These are phyloP conservation scores for Argentina anserina DNA, from an alignment of 306 rosid genomes.

Conservation along the genomic window DNA sequence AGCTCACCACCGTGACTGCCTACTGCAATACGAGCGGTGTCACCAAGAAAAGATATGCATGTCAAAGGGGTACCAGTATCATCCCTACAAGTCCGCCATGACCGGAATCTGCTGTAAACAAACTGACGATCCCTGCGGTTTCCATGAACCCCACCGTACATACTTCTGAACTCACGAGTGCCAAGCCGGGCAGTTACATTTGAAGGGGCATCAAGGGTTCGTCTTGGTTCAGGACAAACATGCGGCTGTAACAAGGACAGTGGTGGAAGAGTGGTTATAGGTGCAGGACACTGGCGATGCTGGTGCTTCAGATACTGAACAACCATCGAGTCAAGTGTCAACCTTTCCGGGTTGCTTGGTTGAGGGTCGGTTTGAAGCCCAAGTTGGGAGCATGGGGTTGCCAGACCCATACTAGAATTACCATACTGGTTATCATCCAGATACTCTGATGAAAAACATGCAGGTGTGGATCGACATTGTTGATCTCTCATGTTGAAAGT, in stretches of 20 bases:
- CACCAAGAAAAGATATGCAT: conserved; percentile 78
- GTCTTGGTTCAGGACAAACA: conserved; percentile 95
- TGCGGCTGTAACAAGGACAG: conserved; percentile 86
- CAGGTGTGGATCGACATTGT: conserved; percentile 38
- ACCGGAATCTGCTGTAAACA: conserved; percentile 92
- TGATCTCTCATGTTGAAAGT: conserved; percentile 47
- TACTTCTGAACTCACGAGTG: conserved; percentile 73
- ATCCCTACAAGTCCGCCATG: conserved; percentile 95
- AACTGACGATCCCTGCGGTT: conserved; percentile 94
- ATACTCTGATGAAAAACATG: conserved; percentile 38
- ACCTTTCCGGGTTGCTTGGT: conserved; percentile 67
- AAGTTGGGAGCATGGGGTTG: conserved; percentile 55
- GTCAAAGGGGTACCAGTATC: conserved; percentile 78
- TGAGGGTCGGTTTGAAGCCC: conserved; percentile 55
- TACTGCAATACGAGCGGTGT: conserved; percentile 80
- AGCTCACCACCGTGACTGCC: conserved; percentile 93
- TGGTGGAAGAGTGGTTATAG: conserved; percentile 98
- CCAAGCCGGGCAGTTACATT: conserved; percentile 91
- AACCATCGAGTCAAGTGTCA: conserved; percentile 81
- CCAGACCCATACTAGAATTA: conserved; percentile 40
- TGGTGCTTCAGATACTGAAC: conserved; percentile 96
- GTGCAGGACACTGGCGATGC: conserved; percentile 98
- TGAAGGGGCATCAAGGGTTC: conserved; percentile 88
- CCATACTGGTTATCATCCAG: conserved; percentile 59
- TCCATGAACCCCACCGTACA: conserved; percentile 88